Evolutionary conservation across 495 filamentous ascomycete genomes (phyloP).

Genomic region (Usnea hakonensis): DNA sequence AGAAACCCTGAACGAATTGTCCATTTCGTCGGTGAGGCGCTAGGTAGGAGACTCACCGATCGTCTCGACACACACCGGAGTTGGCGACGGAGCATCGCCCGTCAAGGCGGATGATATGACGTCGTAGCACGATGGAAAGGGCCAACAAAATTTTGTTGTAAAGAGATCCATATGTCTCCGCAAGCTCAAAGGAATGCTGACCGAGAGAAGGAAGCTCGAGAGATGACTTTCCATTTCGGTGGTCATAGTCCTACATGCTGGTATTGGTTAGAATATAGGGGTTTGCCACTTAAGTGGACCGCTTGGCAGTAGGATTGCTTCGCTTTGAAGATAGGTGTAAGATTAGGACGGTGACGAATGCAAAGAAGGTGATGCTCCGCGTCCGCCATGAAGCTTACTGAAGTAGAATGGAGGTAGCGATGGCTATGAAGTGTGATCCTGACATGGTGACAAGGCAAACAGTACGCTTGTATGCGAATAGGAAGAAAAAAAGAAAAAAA

Average conservation of each 20-base stretch:
- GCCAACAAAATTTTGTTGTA: background rate
- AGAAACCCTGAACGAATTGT: background rate
- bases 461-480: background rate
- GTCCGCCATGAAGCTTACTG: background rate
- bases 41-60: background rate
- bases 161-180: background rate
- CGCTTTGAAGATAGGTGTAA: background rate
- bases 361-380: background rate
- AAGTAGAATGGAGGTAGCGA: background rate
- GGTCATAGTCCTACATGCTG: background rate
- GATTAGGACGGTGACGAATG: background rate
- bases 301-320: background rate
- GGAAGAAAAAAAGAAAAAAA: background rate
- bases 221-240: background rate
- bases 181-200: background rate
- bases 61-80: background rate
- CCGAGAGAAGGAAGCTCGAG: background rate
- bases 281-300: background rate
- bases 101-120: background rate
- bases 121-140: background rate
- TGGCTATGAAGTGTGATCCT: background rate
- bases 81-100: conserved; percentile 8
- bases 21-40: background rate
- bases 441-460: background rate
- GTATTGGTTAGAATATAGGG: background rate